These are phyloP conservation scores for Naumovozyma dairenensis DNA, from an alignment of 805 yeast species.

Conservation along the genomic window DNA sequence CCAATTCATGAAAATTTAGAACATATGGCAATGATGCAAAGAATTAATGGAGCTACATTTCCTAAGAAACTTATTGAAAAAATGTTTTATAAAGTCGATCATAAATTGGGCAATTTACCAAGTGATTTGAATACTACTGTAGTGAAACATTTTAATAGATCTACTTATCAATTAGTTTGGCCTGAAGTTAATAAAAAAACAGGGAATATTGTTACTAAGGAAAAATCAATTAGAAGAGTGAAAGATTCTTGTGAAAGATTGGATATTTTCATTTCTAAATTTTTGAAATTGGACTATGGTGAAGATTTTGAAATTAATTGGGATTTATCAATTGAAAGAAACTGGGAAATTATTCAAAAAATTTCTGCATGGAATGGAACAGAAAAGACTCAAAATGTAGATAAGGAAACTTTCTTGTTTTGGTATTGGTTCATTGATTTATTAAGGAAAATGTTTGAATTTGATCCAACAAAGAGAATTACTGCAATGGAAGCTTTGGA, in stretches of 20 bases:
- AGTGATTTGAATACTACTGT: slow-evolving; percentile 26
- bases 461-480: slow-evolving; percentile 63
- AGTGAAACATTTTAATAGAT: slow-evolving; percentile 24
- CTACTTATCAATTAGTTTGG: slow-evolving; percentile 18
- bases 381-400: slow-evolving; percentile 13
- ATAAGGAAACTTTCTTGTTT: slow-evolving; percentile 59
- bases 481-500: slow-evolving; percentile 67
- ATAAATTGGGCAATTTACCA: slow-evolving; percentile 27
- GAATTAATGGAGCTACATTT: slow-evolving; percentile 49
- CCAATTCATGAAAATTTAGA: slow-evolving; percentile 92
- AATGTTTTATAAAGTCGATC: slow-evolving; percentile 25
- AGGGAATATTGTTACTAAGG: slow-evolving; percentile 22
- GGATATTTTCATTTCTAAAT: slow-evolving; percentile 23
- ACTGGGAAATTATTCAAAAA: slow-evolving; percentile 22
- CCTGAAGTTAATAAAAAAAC: slow-evolving; percentile 23
- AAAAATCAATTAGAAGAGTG: slow-evolving; percentile 25
- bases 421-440: slow-evolving; percentile 79
- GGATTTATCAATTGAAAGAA: slow-evolving; percentile 24
- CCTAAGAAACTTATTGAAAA: slow-evolving; percentile 30
- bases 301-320: slow-evolving; percentile 22
- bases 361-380: neutral
- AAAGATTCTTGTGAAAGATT: slow-evolving; percentile 23
- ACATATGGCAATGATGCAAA: slow-evolving; percentile 92
- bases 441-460: slow-evolving; percentile 51
- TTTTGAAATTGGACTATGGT: slow-evolving; percentile 21